Base-by-base conservation (phyloP, 352 stramenopile genomes). In the Phytophthora ramorum region DNA sequence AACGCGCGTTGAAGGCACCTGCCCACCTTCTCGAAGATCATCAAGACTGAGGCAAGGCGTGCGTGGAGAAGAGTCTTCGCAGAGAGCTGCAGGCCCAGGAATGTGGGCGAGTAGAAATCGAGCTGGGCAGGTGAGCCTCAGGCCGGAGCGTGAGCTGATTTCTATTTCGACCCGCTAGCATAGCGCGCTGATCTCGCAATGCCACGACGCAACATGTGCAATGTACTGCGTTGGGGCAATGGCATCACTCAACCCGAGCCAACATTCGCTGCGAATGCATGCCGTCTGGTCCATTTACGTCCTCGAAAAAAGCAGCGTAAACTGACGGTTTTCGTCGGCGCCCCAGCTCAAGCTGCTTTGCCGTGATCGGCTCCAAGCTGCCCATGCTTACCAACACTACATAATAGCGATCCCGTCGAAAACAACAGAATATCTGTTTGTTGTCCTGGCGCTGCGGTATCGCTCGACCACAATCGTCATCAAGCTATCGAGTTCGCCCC, bases 251-350 rank as follows among this genome's bases (percentile, higher is more conserved):
- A 44, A 44, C 37, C 16, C 37, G 5, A 16, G 37, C 37, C 37
- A 44, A 44, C 37, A 44, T 44, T 44, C 37, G 37, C 37, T 19
- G 14, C 13, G 16, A 44, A 44, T 44, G 37, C 37, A 44, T 40
- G 34, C 32, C 35, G 6, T 37, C 30, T 13, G 10, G 30, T 13
- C 9, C 34, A 38, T 38, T 44, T 20, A 3, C 37, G 37, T 44
- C 16, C 37, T 20, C 37, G 37, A 40, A 40, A 40, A n/a, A 14
- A n/a, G n/a, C 12, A 1, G 12, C 34, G 34, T n/a, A 40, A 40
- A 40, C 34, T 13, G 8, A 2, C 32, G 7, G 32, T 2, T 37
- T 13, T 41, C 35, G n/a, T n/a, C 13, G 9, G 9, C 9, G 32
- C 32, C 32, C 4, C 16, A 16, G 0, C 14, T 41, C 35, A 44